phyloP scores from a whole-genome alignment of 139 green algal species.

The Marvania coccoides region DNA sequence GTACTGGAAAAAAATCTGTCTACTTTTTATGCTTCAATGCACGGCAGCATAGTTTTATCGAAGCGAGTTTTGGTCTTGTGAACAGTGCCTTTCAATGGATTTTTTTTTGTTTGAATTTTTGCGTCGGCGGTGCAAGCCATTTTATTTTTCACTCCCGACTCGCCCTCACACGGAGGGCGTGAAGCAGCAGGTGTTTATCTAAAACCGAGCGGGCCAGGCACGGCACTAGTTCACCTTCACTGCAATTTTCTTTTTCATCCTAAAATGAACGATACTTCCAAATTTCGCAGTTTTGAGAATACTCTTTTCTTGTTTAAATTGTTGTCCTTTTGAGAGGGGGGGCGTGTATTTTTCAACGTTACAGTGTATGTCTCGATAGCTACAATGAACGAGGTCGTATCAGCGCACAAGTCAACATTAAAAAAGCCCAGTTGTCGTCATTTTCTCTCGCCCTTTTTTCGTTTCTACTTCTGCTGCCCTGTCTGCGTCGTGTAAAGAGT shows the following conservation, averaged over 20 bases:
- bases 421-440: too few relatives aligned
- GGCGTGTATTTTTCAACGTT: too few relatives aligned
- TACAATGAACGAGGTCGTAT: too few relatives aligned
- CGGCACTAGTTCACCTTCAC: background rate
- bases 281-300: background rate
- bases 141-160: background rate
- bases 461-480: background rate
- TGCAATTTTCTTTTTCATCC: background rate
- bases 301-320: background rate
- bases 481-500: background rate
- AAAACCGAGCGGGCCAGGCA: background rate
- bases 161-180: background rate
- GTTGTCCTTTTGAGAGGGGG: too few relatives aligned
- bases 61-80: background rate
- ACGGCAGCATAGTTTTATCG: too few relatives aligned
- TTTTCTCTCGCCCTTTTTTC: background rate
- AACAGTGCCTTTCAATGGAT: background rate
- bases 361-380: too few relatives aligned
- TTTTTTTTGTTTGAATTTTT: background rate
- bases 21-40: background rate
- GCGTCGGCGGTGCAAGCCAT: background rate
- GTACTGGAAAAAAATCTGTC: background rate
- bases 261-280: too few relatives aligned
- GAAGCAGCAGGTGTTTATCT: background rate
- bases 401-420: too few relatives aligned